Conservation (phyloP, 2,329 filamentous ascomycete species). For the Alternaria sp. region DNA sequence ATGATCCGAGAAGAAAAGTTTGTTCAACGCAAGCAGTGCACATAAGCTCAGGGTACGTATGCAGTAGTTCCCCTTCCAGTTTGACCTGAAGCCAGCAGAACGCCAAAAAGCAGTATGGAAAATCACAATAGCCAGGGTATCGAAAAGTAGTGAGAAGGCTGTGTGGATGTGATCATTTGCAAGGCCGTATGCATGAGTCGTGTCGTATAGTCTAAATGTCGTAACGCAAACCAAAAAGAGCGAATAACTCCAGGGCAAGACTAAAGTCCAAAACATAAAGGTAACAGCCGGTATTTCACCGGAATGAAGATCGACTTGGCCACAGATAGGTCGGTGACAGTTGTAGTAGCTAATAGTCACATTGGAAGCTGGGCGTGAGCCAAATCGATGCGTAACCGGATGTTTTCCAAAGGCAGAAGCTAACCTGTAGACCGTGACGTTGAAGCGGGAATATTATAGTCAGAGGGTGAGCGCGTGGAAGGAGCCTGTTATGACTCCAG, state of each 20-base stretch:
- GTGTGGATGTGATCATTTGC: not conserved
- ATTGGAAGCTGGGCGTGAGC: constrained; percentile 14
- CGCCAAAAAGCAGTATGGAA: not conserved
- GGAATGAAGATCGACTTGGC: constrained; percentile 5
- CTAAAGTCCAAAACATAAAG: not conserved
- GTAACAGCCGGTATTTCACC: constrained; percentile 2
- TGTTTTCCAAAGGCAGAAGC: not conserved
- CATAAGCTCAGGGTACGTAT: not conserved
- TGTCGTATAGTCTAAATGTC: not conserved
- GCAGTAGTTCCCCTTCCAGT: not conserved
- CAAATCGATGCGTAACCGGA: constrained; percentile 26
- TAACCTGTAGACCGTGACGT: not conserved
- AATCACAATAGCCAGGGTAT: not conserved
- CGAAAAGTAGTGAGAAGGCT: not conserved
- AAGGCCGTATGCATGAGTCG: not conserved
- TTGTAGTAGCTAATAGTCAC: constrained; percentile 15
- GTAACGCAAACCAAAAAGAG: not conserved
- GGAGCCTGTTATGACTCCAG: constrained; percentile 25
- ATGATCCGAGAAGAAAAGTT: not conserved
- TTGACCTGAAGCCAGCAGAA: not conserved
- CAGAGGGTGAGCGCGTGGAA: not conserved
- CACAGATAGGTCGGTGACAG: constrained; percentile 10
- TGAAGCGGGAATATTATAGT: not conserved
- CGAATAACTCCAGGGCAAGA: not conserved
- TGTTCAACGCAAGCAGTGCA: not conserved